phyloP scores from a whole-genome alignment of 371 early-diverging fungal species.

The Haplosporangium sp. region DNA sequence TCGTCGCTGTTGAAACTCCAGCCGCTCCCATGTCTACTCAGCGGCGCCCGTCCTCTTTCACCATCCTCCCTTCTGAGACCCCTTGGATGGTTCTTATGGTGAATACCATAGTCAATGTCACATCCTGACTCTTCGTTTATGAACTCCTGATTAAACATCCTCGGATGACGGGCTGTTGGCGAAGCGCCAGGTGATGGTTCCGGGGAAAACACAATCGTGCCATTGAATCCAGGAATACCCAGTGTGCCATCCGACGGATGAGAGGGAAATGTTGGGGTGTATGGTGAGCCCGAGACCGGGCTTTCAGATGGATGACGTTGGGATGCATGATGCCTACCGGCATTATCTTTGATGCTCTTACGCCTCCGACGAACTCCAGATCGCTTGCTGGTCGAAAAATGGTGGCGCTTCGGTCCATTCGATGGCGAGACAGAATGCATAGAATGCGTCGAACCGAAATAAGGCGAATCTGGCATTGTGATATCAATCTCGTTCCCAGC shows the following conservation, averaged over 20 bases:
- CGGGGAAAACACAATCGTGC: constrained; percentile 22
- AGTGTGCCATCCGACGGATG: constrained; percentile 9
- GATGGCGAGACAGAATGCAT: constrained; percentile 31
- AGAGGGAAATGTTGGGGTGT: constrained; percentile 21
- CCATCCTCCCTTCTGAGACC: constrained; percentile 1
- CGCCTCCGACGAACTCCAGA: constrained; percentile 41
- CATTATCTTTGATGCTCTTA: constrained; percentile 40
- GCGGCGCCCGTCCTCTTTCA: constrained; percentile 9
- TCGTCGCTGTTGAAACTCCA: constrained; percentile 53
- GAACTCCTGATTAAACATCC: constrained; percentile 21
- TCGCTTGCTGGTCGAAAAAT: constrained; percentile 40
- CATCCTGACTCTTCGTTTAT: not conserved
- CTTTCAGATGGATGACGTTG: constrained; percentile 25
- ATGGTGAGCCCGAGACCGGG: constrained; percentile 31
- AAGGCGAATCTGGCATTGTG: constrained; percentile 27
- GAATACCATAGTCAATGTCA: not conserved
- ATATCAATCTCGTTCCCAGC: constrained; percentile 4
- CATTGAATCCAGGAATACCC: constrained; percentile 5
- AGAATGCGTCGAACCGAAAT: constrained; percentile 21
- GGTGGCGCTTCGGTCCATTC: constrained; percentile 30
- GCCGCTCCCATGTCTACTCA: constrained; percentile 51
- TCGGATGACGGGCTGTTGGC: constrained; percentile 16
- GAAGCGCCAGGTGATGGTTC: constrained; percentile 39
- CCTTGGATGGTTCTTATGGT: constrained; percentile 5
- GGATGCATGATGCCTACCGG: not conserved